Evolutionary conservation across 2,329 filamentous ascomycete genomes (phyloP), one percentile per base, ranked within the genome.

Genomic region (Aspergillus pseudoglaucus): DNA sequence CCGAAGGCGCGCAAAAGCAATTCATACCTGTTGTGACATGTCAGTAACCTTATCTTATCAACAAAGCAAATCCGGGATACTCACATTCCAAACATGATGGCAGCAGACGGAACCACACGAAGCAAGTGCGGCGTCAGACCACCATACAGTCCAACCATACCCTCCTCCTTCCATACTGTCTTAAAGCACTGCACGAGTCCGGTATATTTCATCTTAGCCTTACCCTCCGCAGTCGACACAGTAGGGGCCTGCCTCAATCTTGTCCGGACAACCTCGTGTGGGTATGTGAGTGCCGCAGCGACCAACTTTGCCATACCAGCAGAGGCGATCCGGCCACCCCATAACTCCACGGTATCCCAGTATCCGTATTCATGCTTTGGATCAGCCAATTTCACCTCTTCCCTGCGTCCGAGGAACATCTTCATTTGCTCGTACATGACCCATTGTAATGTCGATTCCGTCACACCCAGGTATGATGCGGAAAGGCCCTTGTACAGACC

Each of bases 71-170:
- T 33, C 15, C 33, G 46, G 17, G 48, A 45, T 30, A 55, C 62
- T 63, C 76, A 95, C 75, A 93, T 93, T 69, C 89, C 90, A 67
- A 96, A 95, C 87, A 95, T 96, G 67, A 97, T 95, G 57, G 88
- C 90, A 6, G 91, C 90, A 58, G 87, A 93, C 1, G 91, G 91
- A 5, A 96, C 90, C 6, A 90, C 90, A 52, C 90, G 80, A 69
- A 96, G 81, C 60, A 97, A 81, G 65, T 97, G 91, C 42, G 91
- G 90, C 12, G 90, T 94, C 61, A 97, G 76, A 15, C 90, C 90
- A 47, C 91, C 90, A 64, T 96, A 97, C 52, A 97, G 75, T 27
- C 85, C 87, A 42, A 84, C 81, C 68, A 95, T 77, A 42, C 90
- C 89, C 67, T 96, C 91, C 62, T 96, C 89, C 61, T 85, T 86